Conservation (phyloP, 108 stramenopile genomes). For the Cylindrotheca fusiformis region DNA sequence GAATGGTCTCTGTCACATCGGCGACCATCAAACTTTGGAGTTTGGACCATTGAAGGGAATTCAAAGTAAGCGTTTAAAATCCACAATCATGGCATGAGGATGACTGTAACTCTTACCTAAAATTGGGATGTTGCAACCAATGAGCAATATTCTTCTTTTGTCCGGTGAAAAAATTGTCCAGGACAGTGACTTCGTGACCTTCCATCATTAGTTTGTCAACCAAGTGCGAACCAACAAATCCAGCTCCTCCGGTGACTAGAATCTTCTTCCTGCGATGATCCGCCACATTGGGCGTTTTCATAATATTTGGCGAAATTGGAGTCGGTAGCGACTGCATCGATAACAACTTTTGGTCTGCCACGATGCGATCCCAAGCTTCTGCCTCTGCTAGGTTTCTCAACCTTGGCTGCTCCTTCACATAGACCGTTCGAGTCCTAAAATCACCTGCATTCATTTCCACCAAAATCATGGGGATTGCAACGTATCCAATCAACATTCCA, state of each 20-base stretch:
- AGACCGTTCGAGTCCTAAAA: not conserved
- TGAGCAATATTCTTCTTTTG: conserved; percentile 95
- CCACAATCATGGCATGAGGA: too few relatives aligned
- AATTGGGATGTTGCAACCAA: conserved; percentile 97
- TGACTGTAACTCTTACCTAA: too few relatives aligned
- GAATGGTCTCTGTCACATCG: conserved; percentile 97
- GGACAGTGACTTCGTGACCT: conserved; percentile 97
- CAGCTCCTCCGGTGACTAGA: conserved; percentile 94
- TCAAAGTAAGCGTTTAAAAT: too few relatives aligned
- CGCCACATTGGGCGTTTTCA: conserved; percentile 66
- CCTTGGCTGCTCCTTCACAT: not conserved
- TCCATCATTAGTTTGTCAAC: conserved; percentile 97
- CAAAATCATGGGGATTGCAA: not conserved
- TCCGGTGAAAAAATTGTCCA: conserved; percentile 99
- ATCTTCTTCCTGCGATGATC: conserved; percentile 83
- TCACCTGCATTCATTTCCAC: not conserved
- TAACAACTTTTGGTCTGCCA: conserved; percentile 41
- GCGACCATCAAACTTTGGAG: conserved; percentile 78
- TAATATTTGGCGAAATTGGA: conserved; percentile 58
- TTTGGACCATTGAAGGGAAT: too few relatives aligned
- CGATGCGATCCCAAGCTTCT: conserved; percentile 26
- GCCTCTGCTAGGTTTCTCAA: conserved; percentile 1
- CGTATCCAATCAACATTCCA: conserved; percentile 8
- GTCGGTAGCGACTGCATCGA: conserved; percentile 75
- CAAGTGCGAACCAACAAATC: conserved; percentile 98